Base-by-base conservation (phyloP, 2,329 filamentous ascomycete genomes). In the Colletotrichum sojae region DNA sequence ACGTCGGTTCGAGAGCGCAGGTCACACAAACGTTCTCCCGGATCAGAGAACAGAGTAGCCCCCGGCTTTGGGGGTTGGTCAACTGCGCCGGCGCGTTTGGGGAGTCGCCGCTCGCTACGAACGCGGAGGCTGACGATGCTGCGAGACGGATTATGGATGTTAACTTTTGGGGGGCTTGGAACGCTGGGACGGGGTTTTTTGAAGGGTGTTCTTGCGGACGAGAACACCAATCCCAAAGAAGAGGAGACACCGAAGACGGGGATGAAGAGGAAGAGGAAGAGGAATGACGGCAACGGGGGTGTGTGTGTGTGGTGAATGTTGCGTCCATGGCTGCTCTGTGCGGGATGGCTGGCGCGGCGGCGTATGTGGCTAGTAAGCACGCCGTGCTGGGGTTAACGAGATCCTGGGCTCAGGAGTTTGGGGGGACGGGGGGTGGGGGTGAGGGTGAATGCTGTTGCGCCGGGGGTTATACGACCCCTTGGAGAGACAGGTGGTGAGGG, bases 321-420 rank as follows among this genome's bases (percentile, higher is more conserved):
- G 54, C 36, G 15, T 45, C 39, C 10, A 56, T 56, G 54, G 54
- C 36, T 15, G 36, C 54, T 3, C 4, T 56, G 16, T 39, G 54
- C 36, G 31, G 54, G 18, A 56, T 56, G 6, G n/a, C 36, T 3
- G 31, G 54, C n/a, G 20, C 15, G 3, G 43, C 54, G 15, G 54
- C 54, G n/a, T 56, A 56, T 18, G 54, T 45, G n/a, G 54, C 36
- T 10, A 56, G 54, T 18, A 56, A 56, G 18, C 54, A 56, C 15
- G 54, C 54, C 13, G 54, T 56, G 31, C 54, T 45, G n/a, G 54
- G 54, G 6, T 13, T 56, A 12, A 43, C 54, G 9, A 43, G 54
- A 39, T 40, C 16, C 5, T 45, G 36, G 54, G 31, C 54, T 6
- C 54, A 56, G 54, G 36, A 56, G n/a, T 45, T 20, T 6, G 54